phyloP scores from a whole-genome alignment of 805 yeast genomes.

The Teunomyces aglyptinius region DNA sequence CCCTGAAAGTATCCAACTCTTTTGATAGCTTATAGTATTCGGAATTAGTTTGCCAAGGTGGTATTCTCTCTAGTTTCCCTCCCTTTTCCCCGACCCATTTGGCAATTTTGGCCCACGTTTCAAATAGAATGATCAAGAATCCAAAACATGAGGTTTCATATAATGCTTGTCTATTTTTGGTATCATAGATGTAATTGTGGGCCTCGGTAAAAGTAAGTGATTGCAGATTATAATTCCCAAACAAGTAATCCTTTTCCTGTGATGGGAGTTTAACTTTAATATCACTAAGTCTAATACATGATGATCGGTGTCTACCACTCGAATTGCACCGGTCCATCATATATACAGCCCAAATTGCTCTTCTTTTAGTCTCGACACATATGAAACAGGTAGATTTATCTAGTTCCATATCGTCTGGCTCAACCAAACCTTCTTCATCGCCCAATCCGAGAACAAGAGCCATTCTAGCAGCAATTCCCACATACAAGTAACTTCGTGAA shows the following conservation, averaged over 20 bases:
- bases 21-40: constrained; percentile 22
- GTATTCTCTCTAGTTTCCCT: constrained; percentile 22
- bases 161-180: background rate
- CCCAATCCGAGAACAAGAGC: constrained; percentile 31
- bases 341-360: constrained; percentile 41
- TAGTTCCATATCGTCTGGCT: constrained; percentile 4
- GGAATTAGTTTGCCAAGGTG: constrained; percentile 30
- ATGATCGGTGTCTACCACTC: constrained; percentile 32
- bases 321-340: constrained; percentile 44
- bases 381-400: constrained; percentile 18
- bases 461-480: constrained; percentile 43
- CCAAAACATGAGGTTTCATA: constrained; percentile 20
- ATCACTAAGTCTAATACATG: constrained; percentile 32
- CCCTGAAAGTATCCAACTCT: constrained; percentile 21
- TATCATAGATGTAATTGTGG: constrained; percentile 9
- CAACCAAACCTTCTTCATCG: constrained; percentile 12
- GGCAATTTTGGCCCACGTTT: constrained; percentile 37
- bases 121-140: constrained; percentile 31
- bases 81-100: constrained; percentile 40
- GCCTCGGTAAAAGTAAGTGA: constrained; percentile 15
- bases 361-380: constrained; percentile 27
- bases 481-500: constrained; percentile 34
- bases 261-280: constrained; percentile 31
- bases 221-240: constrained; percentile 19
- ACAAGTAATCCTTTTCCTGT: constrained; percentile 28